phyloP scores from a whole-genome alignment of 176 grass and related monocot genomes.

The Triticum urartu region DNA sequence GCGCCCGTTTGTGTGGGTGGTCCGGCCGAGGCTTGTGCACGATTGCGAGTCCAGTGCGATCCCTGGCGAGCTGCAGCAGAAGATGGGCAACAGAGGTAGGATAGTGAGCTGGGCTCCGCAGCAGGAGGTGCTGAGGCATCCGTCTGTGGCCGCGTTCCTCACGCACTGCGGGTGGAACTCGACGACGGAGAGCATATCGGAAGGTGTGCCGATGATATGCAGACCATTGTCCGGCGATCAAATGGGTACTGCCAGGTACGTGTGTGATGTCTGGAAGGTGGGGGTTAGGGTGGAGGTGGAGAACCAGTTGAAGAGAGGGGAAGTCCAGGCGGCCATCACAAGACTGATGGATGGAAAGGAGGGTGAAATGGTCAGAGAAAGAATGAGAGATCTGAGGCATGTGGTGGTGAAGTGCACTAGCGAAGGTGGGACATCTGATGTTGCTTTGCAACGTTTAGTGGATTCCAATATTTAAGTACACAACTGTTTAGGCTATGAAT shows the following conservation, averaged over 20 bases:
- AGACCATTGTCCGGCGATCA: constrained; percentile 3
- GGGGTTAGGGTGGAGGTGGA: not conserved
- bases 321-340: not conserved
- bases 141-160: not conserved
- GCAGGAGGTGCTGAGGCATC: constrained; percentile 7
- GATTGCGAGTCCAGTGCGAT: not conserved
- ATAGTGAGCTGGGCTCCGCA: constrained; percentile 35
- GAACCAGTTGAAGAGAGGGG: not conserved
- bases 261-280: constrained; percentile 16
- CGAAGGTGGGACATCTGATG: not conserved
- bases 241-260: not conserved
- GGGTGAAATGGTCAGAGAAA: not conserved
- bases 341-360: not conserved
- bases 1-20: constrained; percentile 32
- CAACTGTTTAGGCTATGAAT: not conserved
- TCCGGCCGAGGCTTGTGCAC: not conserved
- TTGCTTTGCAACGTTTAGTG: not conserved
- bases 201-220: constrained; percentile 29
- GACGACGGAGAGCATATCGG: not conserved
- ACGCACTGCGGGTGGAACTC: constrained; percentile 59
- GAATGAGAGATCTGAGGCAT: not conserved
- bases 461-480: not conserved
- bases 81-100: not conserved
- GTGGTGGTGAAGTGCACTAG: not conserved
- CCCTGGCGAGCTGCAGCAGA: not conserved